phyloP scores from a whole-genome alignment of 2,329 filamentous ascomycete genomes.

The Colletotrichum gloeosporioides region DNA sequence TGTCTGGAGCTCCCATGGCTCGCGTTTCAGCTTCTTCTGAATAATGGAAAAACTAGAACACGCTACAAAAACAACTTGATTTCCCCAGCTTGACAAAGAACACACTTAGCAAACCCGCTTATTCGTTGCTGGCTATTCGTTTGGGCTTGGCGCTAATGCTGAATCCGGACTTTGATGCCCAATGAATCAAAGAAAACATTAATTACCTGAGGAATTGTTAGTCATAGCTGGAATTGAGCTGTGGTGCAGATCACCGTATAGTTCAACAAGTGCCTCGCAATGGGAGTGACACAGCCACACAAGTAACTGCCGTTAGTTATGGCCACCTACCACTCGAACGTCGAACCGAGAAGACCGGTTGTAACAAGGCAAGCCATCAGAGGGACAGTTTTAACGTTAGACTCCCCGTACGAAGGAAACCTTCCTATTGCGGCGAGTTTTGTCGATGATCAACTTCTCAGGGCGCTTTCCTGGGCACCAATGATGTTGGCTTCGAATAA shows the following conservation, averaged over 20 bases:
- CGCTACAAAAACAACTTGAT: background rate
- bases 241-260: background rate
- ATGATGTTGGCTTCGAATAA: background rate
- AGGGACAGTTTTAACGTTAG: background rate
- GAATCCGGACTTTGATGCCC: rapidly evolving
- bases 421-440: background rate
- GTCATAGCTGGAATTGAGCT: background rate
- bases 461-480: background rate
- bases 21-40: background rate
- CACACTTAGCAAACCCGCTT: background rate
- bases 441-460: background rate
- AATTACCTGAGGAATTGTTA: background rate
- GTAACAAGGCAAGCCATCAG: background rate
- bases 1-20: background rate
- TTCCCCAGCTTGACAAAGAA: background rate
- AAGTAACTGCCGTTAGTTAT: background rate
- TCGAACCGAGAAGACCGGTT: background rate
- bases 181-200: background rate
- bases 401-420: background rate
- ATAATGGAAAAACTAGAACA: background rate
- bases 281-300: background rate
- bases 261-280: background rate
- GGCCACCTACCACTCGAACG: background rate
- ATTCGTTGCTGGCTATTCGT: background rate
- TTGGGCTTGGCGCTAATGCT: background rate